phyloP scores from a whole-genome alignment of 371 early-diverging fungal genomes.

The Circinella minor region DNA sequence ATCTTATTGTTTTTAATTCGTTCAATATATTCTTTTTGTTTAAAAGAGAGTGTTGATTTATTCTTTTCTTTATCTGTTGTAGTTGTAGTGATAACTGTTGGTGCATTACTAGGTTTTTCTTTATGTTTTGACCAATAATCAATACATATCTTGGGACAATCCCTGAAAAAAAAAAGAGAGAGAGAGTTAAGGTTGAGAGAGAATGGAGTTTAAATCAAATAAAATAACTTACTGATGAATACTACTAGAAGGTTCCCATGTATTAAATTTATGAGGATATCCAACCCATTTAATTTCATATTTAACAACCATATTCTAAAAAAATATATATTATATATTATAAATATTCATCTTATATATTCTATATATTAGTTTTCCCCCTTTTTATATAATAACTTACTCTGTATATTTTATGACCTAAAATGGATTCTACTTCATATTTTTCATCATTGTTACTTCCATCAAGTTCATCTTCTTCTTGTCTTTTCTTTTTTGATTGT shows the following conservation, averaged over 20 bases:
- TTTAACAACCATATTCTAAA: slow-evolving; percentile 16
- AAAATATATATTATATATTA: neutral
- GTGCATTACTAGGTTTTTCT: neutral
- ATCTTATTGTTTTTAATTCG: slow-evolving; percentile 8
- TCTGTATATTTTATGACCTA: slow-evolving; percentile 8
- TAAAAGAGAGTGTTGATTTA: neutral
- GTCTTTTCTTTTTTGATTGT: neutral
- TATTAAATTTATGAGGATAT: slow-evolving; percentile 82
- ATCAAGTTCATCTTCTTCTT: neutral
- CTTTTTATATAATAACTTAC: neutral
- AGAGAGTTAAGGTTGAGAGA: neutral
- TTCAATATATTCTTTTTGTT: neutral
- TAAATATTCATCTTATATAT: neutral
- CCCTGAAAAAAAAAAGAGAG: slow-evolving; percentile 17
- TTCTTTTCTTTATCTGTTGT: neutral
- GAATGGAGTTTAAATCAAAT: neutral
- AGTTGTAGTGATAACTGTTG: neutral
- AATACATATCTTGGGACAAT: slow-evolving; percentile 31
- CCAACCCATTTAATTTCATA: slow-evolving; percentile 76
- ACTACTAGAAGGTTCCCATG: slow-evolving; percentile 27
- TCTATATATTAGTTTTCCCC: neutral
- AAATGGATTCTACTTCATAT: slow-evolving; percentile 17
- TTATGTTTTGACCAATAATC: slow-evolving; percentile 31
- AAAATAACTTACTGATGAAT: slow-evolving; percentile 33
- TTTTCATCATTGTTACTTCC: neutral